Percentiles rank a stretch among this genome's conserved stretches.
phyloP scores from a whole-genome alignment of 768 basidiomycete species.

The Serendipita sp. region DNA sequence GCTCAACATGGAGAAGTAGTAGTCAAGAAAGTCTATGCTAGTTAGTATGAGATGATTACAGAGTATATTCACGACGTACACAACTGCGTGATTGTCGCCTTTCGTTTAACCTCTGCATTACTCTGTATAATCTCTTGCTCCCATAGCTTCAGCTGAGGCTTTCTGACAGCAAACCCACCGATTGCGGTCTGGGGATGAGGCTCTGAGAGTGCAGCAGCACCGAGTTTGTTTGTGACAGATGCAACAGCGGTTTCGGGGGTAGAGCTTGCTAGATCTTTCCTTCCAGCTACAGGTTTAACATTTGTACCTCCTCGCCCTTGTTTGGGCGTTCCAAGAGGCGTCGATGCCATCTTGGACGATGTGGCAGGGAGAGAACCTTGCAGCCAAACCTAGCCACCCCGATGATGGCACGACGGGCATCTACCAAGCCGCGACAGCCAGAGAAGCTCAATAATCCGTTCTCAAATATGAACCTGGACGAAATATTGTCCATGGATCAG shows the following conservation, averaged over 20 bases:
- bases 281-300: no score
- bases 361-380: background rate
- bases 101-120: constrained; percentile 76
- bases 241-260: background rate
- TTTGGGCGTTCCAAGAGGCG: background rate
- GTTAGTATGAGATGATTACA: constrained; percentile 7
- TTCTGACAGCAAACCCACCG: background rate
- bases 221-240: background rate
- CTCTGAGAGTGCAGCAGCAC: constrained; percentile 7
- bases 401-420: background rate
- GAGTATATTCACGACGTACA: constrained; percentile 37
- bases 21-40: constrained; percentile 76
- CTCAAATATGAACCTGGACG: background rate
- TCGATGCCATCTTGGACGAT: background rate
- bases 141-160: constrained; percentile 42
- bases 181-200: constrained; percentile 5
- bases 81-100: constrained; percentile 92
- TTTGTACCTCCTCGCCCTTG: no score
- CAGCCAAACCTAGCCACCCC: background rate
- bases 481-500: background rate
- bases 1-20: constrained; percentile 90
- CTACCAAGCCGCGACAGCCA: background rate
- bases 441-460: background rate
- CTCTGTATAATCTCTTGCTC: constrained; percentile 63
- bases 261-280: background rate